Conservation (phyloP, 768 basidiomycete genomes). For the Russula virescens region DNA sequence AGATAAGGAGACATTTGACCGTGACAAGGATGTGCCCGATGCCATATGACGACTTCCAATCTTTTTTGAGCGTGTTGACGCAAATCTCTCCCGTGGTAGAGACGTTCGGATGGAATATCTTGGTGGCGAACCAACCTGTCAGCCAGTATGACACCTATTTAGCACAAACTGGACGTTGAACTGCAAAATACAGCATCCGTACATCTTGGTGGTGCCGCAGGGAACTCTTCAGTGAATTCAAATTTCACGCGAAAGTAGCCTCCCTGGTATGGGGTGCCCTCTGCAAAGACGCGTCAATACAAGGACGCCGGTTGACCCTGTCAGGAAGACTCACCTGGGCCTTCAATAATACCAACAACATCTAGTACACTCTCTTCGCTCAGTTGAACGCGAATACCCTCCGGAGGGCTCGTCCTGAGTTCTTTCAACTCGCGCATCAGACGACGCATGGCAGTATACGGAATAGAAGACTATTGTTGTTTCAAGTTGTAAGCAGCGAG, state of each 20-base stretch:
- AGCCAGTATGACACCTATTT: not conserved
- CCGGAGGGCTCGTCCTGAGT: slow-evolving; percentile 76
- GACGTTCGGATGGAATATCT: slow-evolving; percentile 97
- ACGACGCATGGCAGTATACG: slow-evolving; percentile 66
- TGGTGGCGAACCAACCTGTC: slow-evolving; percentile 83
- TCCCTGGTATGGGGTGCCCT: slow-evolving; percentile 63
- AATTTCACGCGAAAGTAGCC: slow-evolving; percentile 77
- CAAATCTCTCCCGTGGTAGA: slow-evolving; percentile 88
- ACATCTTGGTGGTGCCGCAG: slow-evolving; percentile 94
- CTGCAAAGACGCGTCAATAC: slow-evolving; percentile 30
- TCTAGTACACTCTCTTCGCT: slow-evolving; percentile 87
- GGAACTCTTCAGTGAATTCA: slow-evolving; percentile 90
- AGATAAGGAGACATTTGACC: slow-evolving; percentile 92
- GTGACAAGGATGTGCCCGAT: slow-evolving; percentile 89
- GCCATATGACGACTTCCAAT: slow-evolving; percentile 90
- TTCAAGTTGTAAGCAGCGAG: not conserved
- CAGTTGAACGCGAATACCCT: slow-evolving; percentile 85
- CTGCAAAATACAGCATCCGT: slow-evolving; percentile 27
- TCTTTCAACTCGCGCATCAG: slow-evolving; percentile 82
- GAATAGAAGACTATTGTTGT: slow-evolving; percentile 32
- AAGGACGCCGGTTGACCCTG: not conserved
- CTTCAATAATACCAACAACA: slow-evolving; percentile 82
- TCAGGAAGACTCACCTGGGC: slow-evolving; percentile 65
- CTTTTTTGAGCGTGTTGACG: slow-evolving; percentile 95
- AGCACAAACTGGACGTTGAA: not conserved